A percentile compares a stretch with the other conserved stretches of the same genome.
Conservation (phyloP, 331 rosid genomes). For the Erythrophleum ivorense region DNA sequence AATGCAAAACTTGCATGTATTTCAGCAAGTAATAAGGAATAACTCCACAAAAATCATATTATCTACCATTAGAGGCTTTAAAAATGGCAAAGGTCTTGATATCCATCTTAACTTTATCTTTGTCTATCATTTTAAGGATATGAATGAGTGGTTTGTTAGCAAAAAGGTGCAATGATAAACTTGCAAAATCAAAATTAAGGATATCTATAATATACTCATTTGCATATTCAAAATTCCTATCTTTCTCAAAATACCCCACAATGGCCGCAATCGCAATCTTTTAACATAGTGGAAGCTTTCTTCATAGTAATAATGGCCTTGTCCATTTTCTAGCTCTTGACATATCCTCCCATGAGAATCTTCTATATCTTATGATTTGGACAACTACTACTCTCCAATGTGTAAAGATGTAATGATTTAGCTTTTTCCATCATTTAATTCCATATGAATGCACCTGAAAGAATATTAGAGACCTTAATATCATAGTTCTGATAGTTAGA, state of each 20-base stretch:
- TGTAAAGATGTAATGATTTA: slow-evolving; percentile 66
- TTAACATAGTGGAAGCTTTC: slow-evolving; percentile 55
- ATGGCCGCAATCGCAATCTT: slow-evolving; percentile 59
- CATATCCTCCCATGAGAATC: slow-evolving; percentile 81
- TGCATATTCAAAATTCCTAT: slow-evolving; percentile 55
- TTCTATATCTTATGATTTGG: slow-evolving; percentile 94
- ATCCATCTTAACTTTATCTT: slow-evolving; percentile 57
- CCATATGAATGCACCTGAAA: slow-evolving; percentile 83
- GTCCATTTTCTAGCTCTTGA: slow-evolving; percentile 56
- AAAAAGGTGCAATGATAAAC: slow-evolving; percentile 52
- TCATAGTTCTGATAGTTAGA: slow-evolving; percentile 61
- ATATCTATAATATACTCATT: slow-evolving; percentile 49
- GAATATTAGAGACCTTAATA: slow-evolving; percentile 79
- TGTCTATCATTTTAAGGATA: slow-evolving; percentile 63
- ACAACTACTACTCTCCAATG: slow-evolving; percentile 73
- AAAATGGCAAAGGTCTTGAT: slow-evolving; percentile 57
- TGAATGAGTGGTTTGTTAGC: slow-evolving; percentile 51
- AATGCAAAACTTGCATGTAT: neutral
- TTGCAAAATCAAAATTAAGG: slow-evolving; percentile 52
- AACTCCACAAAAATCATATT: slow-evolving; percentile 6
- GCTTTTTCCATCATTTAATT: slow-evolving; percentile 74
- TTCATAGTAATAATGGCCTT: slow-evolving; percentile 64
- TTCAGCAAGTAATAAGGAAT: slow-evolving; percentile 17
- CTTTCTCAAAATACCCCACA: slow-evolving; percentile 61
- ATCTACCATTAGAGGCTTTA: slow-evolving; percentile 38